Evolutionary conservation across 139 green algal species (phyloP), one percentile per base, ranked within the genome.

Genomic region (Bryopsis sp.): DNA sequence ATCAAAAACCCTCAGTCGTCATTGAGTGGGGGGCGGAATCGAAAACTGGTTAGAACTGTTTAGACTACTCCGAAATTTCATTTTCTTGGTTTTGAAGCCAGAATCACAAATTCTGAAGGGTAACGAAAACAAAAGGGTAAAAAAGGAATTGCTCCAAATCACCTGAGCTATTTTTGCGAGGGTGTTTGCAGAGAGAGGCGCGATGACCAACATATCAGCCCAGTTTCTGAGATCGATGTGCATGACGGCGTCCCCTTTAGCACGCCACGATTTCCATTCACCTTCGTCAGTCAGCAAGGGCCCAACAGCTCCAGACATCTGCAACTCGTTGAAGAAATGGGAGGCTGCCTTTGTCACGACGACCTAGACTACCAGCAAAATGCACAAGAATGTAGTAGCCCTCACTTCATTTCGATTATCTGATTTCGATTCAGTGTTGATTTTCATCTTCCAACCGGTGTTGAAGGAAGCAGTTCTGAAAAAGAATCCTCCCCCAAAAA

Each of bases 171-270:
- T 28, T 74, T 99, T 99, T 48, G 92, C 94, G 26, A 99, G 78
- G 0, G 81, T 93, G 74, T 99, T 99, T 32, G 94, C 94, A 1
- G 84, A 95, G 28, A 97, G 78, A 0, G 94, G 94, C 0, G 94
- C 94, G 8, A 99, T 79, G 7, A 99, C 64, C n/a, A 96, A 68
- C 0, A 83, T 67, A 50, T 99, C 92, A 3, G 94, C 94, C 74
- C 74, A 93, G 22, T 79, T 75, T 1, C 89, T 78, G 58, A 97
- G 77, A 64, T 97, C 92, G 26, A 98, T 97, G 80, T 98, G 93
- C 61, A 95, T 35, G 36, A 98, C 94, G 1, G 78, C 74, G 70
- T 96, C 89, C 0, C 91, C 90, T 8, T 63, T 65, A 4, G 38
- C 26, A 7, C 19, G 15, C 19, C 31, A 67, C 15, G 11, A 34